Base-by-base conservation (phyloP, 139 green algal species). In the Tetraselmis striata region DNA sequence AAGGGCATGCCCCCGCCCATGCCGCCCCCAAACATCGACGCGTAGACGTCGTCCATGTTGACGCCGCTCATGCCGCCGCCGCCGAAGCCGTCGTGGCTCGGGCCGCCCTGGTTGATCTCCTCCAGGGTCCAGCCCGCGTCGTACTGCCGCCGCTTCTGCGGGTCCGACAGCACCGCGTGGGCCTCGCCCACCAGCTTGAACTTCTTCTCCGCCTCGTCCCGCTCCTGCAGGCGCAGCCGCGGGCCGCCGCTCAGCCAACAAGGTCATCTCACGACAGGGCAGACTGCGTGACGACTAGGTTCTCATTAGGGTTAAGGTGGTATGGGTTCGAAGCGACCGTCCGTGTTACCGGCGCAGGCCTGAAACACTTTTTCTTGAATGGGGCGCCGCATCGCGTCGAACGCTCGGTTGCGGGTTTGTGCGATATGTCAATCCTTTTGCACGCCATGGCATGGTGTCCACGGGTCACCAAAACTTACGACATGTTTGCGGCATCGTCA, bases 151-250 rank as follows among this genome's bases (percentile, higher is more conserved):
- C 83, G 45, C 81, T 89, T 89, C n/a, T 81, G 30, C 29, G 85
- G 77, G 30, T 89, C 85, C 27, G 77, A 82, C 26, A 89, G 59
- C 26, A 89, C 80, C 2, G 67, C 80, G 31, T 87, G 26, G 24
- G 83, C 85, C 59, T 84, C 79, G 22, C 81, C 83, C 25, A 91
- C 83, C 77, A 87, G 77, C 82, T 91, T 91, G 87, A 91, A 91
- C 79, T 91, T 82, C 58, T 80, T 79, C 80, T 89, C 85, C 23
- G 85, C 85, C 30, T 82, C 82, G 0, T 86, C 80, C 1, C 87
- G 80, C 24, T 90, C 79, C 59, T 80, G 83, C 25, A 67, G n/a
- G n/a, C 45, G 5, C 45, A 67, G 11, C 45, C 45, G 18, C 45
- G 18, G 45, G 45, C 45, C 45, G 11, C 5, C 45, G 11, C 45